Base-by-base conservation (phyloP, 805 yeast species). In the Kuraishia piskuri region DNA sequence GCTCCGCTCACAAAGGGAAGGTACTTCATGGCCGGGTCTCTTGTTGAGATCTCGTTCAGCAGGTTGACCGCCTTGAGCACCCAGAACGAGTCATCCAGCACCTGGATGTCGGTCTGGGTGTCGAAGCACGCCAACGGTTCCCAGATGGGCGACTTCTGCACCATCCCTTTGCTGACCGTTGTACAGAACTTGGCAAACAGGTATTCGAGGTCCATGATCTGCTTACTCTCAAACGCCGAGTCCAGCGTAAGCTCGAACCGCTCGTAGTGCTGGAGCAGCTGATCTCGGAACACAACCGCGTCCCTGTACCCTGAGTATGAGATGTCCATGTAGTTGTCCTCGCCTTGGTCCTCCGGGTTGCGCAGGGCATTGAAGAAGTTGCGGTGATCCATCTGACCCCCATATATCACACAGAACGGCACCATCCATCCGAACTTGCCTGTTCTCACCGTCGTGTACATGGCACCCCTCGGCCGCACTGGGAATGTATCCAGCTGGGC, bases 391-490 rank as follows among this genome's bases (percentile, higher is more conserved):
- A 48, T 48, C 10, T 45, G 47, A 4, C 50, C 20, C 17, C 50
- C 50, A 20, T 22, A 31, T 5, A 48, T 19, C n/a, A 48, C 40
- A 20, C 19, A 6, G 40, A 25, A 24, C 22, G 50, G 50, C 22
- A 48, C 17, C 50, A 48, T n/a, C 50, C 50, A 48, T 25, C 50
- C 50, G 44, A 20, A 48, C 14, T 20, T 20, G 22, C 50, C 50
- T 5, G 8, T 31, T n/a, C 40, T 25, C 10, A 26, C 24, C 26
- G 19, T 22, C 14, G 20, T 21, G 20, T 17, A 19, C 40, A 22
- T 31, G 21, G 24, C 21, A 19, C 50, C 50, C 9, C 50, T 25
- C 37, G 21, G 40, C 9, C 51, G 22, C 46, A 19, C 22, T 12
- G 51, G 51, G 22, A 21, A 20, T 9, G 47, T 45, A 20, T 49